phyloP scores from a whole-genome alignment of 768 basidiomycete species.

The Leucocoprinus leucothites region DNA sequence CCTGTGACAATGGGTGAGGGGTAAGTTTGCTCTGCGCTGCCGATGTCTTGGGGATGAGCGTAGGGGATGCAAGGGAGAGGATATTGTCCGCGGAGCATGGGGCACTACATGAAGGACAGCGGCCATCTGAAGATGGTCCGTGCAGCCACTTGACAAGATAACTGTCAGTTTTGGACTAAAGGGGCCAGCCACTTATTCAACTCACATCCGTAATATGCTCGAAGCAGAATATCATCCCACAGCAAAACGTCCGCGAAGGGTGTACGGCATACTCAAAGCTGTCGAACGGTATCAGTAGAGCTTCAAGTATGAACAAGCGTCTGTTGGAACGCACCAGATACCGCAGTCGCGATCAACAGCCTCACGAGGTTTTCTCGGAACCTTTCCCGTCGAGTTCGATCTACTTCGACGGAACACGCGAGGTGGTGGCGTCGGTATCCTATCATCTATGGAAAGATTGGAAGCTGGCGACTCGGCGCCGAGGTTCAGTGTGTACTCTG shows the following conservation, averaged over 20 bases:
- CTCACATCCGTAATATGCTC: conserved; percentile 30
- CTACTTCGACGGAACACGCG: background rate
- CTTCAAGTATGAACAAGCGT: background rate
- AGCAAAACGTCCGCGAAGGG: conserved; percentile 28
- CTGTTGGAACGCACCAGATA: conserved; percentile 3
- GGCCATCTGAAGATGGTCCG: conserved; percentile 28
- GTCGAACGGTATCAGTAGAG: background rate
- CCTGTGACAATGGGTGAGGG: background rate
- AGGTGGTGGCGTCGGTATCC: background rate
- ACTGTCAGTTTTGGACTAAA: background rate
- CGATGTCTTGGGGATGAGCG: conserved; percentile 10
- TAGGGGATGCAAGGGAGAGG: conserved; percentile 22
- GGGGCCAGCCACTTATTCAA: background rate
- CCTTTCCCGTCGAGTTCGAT: background rate
- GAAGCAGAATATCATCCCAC: conserved; percentile 28
- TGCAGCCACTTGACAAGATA: conserved; percentile 26
- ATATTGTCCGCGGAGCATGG: conserved; percentile 24
- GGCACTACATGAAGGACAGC: conserved; percentile 31
- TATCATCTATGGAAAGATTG: background rate
- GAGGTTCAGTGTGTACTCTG: conserved; percentile 24
- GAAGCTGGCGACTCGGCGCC: conserved; percentile 23
- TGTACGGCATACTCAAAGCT: conserved; percentile 30
- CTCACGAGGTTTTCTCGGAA: background rate
- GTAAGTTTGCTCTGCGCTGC: background rate
- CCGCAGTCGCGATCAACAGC: conserved; percentile 6